Evolutionary conservation across 441 rosid species (phyloP).

Genomic region (Syzygium syzygioides): DNA sequence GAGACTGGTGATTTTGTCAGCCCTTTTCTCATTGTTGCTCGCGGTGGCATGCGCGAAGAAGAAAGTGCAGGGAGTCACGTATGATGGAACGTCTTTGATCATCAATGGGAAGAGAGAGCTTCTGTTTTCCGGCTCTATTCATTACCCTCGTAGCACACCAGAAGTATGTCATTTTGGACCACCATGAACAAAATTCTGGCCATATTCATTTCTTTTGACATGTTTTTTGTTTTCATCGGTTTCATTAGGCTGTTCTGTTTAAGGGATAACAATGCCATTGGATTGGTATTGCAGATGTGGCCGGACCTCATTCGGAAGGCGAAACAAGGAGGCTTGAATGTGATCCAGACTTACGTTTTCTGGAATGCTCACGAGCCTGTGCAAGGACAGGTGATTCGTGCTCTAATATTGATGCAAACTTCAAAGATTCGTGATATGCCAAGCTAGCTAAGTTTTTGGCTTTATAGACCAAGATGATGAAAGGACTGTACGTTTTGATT

Average conservation of each 20-base stretch:
- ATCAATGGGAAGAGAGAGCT: slow-evolving; percentile 21
- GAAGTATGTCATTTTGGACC: not conserved
- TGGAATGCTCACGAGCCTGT: slow-evolving; percentile 15
- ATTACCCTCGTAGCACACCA: slow-evolving; percentile 22
- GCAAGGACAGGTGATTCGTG: slow-evolving; percentile 6
- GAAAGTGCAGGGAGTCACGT: slow-evolving; percentile 1
- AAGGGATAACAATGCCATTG: not conserved
- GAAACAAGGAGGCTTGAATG: slow-evolving; percentile 14
- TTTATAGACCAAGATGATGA: not conserved
- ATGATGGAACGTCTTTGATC: slow-evolving; percentile 17
- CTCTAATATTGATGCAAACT: not conserved
- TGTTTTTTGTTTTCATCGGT: not conserved
- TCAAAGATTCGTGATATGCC: not conserved
- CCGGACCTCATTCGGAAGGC: slow-evolving; percentile 13
- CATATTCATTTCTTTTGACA: not conserved
- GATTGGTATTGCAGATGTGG: slow-evolving; percentile 10
- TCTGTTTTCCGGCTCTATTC: slow-evolving; percentile 23
- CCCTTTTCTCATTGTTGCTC: not conserved
- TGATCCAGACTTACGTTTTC: slow-evolving; percentile 20
- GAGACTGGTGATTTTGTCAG: not conserved
- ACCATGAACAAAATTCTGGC: not conserved
- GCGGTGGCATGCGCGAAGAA: not conserved
- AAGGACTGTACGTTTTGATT: not conserved
- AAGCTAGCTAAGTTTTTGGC: not conserved
- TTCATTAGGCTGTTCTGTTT: not conserved